Conservation (phyloP, 306 rosid genomes). For the Rosa persica region DNA sequence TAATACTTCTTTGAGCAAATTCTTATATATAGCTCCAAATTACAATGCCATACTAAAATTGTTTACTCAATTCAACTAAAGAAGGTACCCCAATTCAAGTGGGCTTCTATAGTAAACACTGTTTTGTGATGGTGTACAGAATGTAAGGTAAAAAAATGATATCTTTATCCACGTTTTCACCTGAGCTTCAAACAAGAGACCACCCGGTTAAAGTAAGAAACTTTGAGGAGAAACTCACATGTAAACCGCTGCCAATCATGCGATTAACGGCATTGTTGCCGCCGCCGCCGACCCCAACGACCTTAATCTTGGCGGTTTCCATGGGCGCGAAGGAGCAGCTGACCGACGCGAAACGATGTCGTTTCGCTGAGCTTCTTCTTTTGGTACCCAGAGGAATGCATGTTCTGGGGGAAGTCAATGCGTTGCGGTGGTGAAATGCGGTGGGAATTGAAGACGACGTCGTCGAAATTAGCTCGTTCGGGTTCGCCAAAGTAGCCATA, state of each 20-base stretch:
- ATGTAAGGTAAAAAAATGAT: background rate
- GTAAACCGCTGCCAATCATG: slow-evolving; percentile 90
- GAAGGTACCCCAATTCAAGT: background rate
- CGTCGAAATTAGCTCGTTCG: slow-evolving; percentile 47
- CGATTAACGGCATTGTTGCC: slow-evolving; percentile 96
- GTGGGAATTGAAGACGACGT: slow-evolving; percentile 43
- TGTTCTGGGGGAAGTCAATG: slow-evolving; percentile 29
- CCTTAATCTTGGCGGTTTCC: slow-evolving; percentile 89
- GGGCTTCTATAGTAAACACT: too few relatives aligned
- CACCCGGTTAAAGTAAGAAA: background rate
- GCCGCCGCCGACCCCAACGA: slow-evolving; percentile 92
- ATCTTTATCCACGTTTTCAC: slow-evolving; percentile 7
- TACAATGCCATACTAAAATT: background rate
- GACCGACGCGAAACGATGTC: slow-evolving; percentile 31
- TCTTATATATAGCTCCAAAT: too few relatives aligned
- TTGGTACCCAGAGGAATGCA: slow-evolving; percentile 31
- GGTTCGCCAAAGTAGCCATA: slow-evolving; percentile 47
- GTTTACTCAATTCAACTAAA: background rate
- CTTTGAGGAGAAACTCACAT: slow-evolving; percentile 38
- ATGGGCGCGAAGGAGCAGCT: slow-evolving; percentile 56
- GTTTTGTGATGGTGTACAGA: too few relatives aligned
- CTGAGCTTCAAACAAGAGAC: slow-evolving; percentile 9
- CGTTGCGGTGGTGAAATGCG: slow-evolving; percentile 28
- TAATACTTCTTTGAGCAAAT: background rate
- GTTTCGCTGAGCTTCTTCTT: slow-evolving; percentile 25